phyloP scores from a whole-genome alignment of 345 rosid species.

The Linum lewisii region DNA sequence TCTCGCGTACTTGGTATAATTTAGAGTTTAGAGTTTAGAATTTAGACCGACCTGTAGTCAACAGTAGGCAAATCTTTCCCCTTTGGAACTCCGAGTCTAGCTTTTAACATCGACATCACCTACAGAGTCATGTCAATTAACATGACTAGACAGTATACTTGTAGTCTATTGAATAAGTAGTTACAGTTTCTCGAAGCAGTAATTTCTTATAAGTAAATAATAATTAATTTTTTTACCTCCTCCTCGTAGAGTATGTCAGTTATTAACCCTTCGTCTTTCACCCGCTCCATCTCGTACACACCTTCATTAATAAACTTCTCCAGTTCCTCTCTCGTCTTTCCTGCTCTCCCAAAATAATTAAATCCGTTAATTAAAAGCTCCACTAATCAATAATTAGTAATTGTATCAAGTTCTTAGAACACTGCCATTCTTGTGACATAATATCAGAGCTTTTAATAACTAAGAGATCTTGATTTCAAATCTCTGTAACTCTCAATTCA shows the following conservation, averaged over 20 bases:
- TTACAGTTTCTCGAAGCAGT: not conserved
- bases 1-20: not conserved
- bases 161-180: not conserved
- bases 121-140: constrained; percentile 19
- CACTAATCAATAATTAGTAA: constrained; percentile 8
- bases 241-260: constrained; percentile 73
- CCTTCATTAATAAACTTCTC: constrained; percentile 82
- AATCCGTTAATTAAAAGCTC: constrained; percentile 12
- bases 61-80: constrained; percentile 65
- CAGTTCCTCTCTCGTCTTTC: constrained; percentile 69
- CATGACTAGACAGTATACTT: not conserved
- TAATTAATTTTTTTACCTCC: constrained; percentile 38
- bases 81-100: constrained; percentile 60
- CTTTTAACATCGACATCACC: constrained; percentile 81
- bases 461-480: too few relatives aligned
- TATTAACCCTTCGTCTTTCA: constrained; percentile 82
- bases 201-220: not conserved
- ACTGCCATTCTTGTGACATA: too few relatives aligned
- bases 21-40: not conserved
- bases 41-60: constrained; percentile 45
- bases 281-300: constrained; percentile 67
- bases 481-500: too few relatives aligned
- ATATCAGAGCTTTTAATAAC: too few relatives aligned
- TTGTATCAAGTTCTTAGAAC: too few relatives aligned
- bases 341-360: constrained; percentile 35